These are phyloP conservation scores for Paspalum vaginatum DNA, from an alignment of 176 grass and related monocot species.

Conservation along the genomic window DNA sequence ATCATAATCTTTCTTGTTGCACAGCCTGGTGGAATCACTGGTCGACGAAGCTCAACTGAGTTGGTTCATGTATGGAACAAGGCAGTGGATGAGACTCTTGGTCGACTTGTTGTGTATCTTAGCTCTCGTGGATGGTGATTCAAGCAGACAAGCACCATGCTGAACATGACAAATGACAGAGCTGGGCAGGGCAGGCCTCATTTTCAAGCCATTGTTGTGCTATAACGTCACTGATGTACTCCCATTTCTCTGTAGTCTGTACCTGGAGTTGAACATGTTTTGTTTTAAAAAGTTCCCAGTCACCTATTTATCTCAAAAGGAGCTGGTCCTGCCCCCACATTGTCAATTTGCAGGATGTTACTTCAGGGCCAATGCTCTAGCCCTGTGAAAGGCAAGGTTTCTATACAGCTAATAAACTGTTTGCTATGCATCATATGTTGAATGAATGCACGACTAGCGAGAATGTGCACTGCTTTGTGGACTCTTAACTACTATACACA, in stretches of 20 bases:
- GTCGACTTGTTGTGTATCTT: slow-evolving; percentile 54
- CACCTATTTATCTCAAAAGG: background rate
- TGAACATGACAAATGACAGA: slow-evolving; percentile 15
- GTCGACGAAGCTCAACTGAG: slow-evolving; percentile 26
- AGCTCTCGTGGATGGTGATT: slow-evolving; percentile 66
- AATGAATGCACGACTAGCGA: too few relatives aligned
- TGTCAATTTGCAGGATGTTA: background rate
- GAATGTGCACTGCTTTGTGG: too few relatives aligned
- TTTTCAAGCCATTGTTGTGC: slow-evolving; percentile 8
- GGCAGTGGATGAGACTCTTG: slow-evolving; percentile 58
- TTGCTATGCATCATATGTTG: too few relatives aligned
- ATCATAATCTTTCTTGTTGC: background rate
- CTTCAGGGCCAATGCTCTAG: background rate
- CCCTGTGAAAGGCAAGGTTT: background rate
- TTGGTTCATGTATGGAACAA: slow-evolving; percentile 62
- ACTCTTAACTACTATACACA: background rate
- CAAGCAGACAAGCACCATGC: slow-evolving; percentile 19
- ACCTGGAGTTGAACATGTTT: slow-evolving; percentile 21
- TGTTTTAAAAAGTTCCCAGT: slow-evolving; percentile 7
- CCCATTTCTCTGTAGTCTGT: slow-evolving; percentile 7
- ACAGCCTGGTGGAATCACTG: slow-evolving; percentile 34
- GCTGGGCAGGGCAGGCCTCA: background rate
- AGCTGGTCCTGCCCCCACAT: background rate
- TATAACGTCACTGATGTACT: slow-evolving; percentile 9
- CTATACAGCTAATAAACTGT: background rate